Conservation (phyloP, 495 filamentous ascomycete species). For the Penicillium nucicola region DNA sequence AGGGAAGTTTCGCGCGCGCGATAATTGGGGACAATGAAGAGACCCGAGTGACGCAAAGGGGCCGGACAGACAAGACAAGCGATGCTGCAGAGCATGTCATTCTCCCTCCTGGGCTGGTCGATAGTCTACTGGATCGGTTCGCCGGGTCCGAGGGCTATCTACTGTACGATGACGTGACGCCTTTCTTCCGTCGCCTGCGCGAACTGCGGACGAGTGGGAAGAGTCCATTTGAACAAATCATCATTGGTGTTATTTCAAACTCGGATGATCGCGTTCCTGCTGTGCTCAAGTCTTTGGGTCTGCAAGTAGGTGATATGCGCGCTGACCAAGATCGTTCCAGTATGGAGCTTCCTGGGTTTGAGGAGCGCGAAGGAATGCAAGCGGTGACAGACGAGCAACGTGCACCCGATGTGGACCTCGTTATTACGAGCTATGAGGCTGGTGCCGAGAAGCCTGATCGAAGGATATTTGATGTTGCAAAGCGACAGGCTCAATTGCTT, state of each 20-base stretch:
- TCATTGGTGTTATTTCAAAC: conserved; percentile 71
- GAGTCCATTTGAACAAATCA: conserved; percentile 27
- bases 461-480: conserved; percentile 62
- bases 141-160: conserved; percentile 59
- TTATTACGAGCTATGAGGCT: conserved; percentile 71
- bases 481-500: conserved; percentile 33
- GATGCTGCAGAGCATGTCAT: not conserved
- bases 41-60: not conserved
- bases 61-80: not conserved
- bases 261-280: conserved; percentile 68
- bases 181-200: conserved; percentile 49
- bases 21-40: not conserved
- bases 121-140: conserved; percentile 58
- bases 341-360: conserved; percentile 39
- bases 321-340: conserved; percentile 33
- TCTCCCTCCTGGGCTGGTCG: conserved; percentile 46
- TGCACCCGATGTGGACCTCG: conserved; percentile 57
- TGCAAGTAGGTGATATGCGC: conserved; percentile 47
- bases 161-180: conserved; percentile 51
- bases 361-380: conserved; percentile 16
- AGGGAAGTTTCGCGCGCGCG: conserved; percentile 25
- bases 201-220: conserved; percentile 4
- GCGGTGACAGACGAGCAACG: not conserved
- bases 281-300: conserved; percentile 59
- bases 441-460: conserved; percentile 64